Base-by-base conservation (phyloP, 2,329 filamentous ascomycete species). In the Nectriaceae sp. region DNA sequence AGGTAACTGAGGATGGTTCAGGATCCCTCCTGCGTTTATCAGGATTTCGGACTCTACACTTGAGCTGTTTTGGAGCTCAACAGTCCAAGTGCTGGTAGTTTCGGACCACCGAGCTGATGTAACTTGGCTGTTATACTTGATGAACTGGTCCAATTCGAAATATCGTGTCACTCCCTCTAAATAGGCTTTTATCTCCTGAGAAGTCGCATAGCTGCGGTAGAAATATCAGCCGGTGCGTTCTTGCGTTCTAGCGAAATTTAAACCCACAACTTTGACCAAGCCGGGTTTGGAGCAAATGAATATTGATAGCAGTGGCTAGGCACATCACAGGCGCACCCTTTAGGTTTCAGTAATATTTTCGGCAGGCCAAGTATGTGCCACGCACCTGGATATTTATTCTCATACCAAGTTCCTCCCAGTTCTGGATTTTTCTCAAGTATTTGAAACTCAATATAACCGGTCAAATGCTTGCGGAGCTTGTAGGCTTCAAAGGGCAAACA, bases 341-440 rank as follows among this genome's bases (percentile, higher is more conserved):
- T 31, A 8, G 26, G 19, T 11, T n/a, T n/a, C n/a, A n/a, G n/a
- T n/a, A n/a, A n/a, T n/a, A n/a, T n/a, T n/a, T n/a, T n/a, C n/a
- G n/a, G n/a, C n/a, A n/a, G n/a, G n/a, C n/a, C n/a, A n/a, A n/a
- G n/a, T n/a, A n/a, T n/a, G 11, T 61, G 16, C 56, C 61, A 44
- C 13, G 22, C 21, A 52, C 52, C 52, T 35, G 52, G 52, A 40
- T 54, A 54, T 6, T 31, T 39, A 36, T 76, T 76, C 50, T 75
- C 73, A 33, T 60, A 70, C 73, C 74, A 77, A 4, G 74, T 77
- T 3, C 75, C 75, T 4, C 68, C 67, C 0, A 76, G 61, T 35
- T 74, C 71, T 2, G 59, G 19, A 43, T 75, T 74, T 55, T 76
- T 75, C 56, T 76, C 74, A 41, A 72, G 75, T 2, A 76, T 52